Evolutionary conservation across 257 asterid species (phyloP).

Genomic region (Catharanthus roseus): DNA sequence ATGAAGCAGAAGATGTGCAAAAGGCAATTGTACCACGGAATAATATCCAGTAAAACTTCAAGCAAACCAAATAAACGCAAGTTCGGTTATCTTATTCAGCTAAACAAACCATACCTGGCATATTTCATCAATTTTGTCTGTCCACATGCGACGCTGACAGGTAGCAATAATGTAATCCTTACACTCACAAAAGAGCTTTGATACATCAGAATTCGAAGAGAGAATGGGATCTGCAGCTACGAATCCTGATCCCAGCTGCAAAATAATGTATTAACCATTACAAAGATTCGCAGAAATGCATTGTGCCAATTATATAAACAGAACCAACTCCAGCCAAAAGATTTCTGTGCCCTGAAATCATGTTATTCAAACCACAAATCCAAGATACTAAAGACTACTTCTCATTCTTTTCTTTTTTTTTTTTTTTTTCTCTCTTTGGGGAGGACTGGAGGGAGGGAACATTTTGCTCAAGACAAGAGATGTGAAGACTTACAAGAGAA

Average conservation of each 20-base stretch:
- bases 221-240: slow-evolving; percentile 71
- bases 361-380: neutral
- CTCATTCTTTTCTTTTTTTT: neutral
- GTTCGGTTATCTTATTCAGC: neutral
- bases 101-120: slow-evolving; percentile 62
- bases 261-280: neutral
- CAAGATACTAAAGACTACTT: neutral
- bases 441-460: neutral
- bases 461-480: slow-evolving; percentile 3
- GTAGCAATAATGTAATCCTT: slow-evolving; percentile 58
- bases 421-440: neutral
- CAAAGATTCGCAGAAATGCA: neutral
- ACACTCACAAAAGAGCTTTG: slow-evolving; percentile 65
- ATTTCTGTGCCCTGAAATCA: neutral
- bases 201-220: slow-evolving; percentile 49
- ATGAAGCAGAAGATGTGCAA: neutral
- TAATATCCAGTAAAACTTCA: neutral
- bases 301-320: neutral
- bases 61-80: neutral
- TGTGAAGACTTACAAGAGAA: slow-evolving; percentile 61
- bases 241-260: slow-evolving; percentile 81
- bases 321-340: neutral
- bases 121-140: slow-evolving; percentile 76
- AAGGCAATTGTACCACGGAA: neutral
- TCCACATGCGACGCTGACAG: slow-evolving; percentile 59